Evolutionary conservation across 2,329 filamentous ascomycete genomes (phyloP), one percentile per base, ranked within the genome.

Genomic region (Xylaria sp.): DNA sequence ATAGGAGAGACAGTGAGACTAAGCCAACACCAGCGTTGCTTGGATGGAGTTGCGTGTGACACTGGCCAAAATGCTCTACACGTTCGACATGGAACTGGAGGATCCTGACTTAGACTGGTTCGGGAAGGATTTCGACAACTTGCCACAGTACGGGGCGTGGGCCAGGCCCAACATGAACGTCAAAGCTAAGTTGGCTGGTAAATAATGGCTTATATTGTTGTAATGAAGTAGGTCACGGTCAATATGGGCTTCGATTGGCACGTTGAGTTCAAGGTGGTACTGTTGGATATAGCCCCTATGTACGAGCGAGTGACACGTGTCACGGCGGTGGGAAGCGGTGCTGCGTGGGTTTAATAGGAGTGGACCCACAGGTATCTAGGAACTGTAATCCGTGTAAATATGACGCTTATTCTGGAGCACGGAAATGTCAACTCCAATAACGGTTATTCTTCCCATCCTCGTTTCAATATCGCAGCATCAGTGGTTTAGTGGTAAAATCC

Each of bases 401-500:
- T 42, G n/a, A 19, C 17, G 8, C 42, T 19, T 17, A 19, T 55
- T 36, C 51, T 30, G 30, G 6, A n/a, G 27, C 30, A 32, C 9
- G 30, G 51, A 55, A 27, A 36, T 55, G 24, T 55, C 4, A 32
- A 30, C 27, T 19, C 51, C 51, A 55, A 36, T 55, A 55, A 8
- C 30, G 51, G 51, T 30, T 30, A 17, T 32, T 30, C 12, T 34
- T 27, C 24, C 2, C 24, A 27, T 27, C 24, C 30, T 27, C 5
- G 30, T 7, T 14, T 4, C 42, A 36, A 17, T 8, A 55, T 55
- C 12, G 19, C 50, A 55, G 77, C 77, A 79, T 76, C 76, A 81
- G 81, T 84, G 82, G 82, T 84, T 83, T 83, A 84, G 82, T 83
- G 82, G 82, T 84, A 84, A 83, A 83, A 84, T 84, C 81, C 81